A percentile compares a stretch with the other conserved stretches of the same genome.
Evolutionary conservation across 78 protist species (phyloP).

Genomic region (Dictyostelium firmibasis): DNA sequence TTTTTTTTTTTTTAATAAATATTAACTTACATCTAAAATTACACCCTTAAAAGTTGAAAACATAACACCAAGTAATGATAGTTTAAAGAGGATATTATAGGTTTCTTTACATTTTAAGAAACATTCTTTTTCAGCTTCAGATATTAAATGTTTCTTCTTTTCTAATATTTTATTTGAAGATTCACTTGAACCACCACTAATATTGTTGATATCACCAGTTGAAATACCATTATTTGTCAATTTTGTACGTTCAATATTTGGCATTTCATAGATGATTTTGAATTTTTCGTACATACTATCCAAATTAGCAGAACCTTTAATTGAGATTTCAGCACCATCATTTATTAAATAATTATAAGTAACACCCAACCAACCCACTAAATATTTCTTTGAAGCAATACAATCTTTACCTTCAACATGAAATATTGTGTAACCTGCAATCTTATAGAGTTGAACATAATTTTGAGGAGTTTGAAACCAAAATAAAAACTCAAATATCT

Average conservation of each 20-base stretch:
- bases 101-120: slow-evolving; percentile 42
- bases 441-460: background rate
- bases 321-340: slow-evolving; percentile 34
- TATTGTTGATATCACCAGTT: background rate
- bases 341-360: slow-evolving; percentile 16
- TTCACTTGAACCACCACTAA: background rate
- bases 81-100: slow-evolving; percentile 48
- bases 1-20: background rate
- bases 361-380: slow-evolving; percentile 43
- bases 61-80: slow-evolving; percentile 58
- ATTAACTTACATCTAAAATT: slow-evolving; percentile 46
- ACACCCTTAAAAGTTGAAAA: slow-evolving; percentile 63
- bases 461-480: slow-evolving; percentile 12
- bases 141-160: background rate
- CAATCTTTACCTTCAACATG: background rate
- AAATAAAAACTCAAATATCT: background rate
- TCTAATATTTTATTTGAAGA: background rate
- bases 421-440: slow-evolving; percentile 12
- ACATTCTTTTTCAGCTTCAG: slow-evolving; percentile 26
- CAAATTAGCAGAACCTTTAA: background rate
- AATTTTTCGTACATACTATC: slow-evolving; percentile 14
- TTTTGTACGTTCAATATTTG: background rate
- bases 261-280: slow-evolving; percentile 25
- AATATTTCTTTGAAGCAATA: background rate
- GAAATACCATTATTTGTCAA: background rate